A percentile compares a stretch with the other conserved stretches of the same genome.
These are phyloP conservation scores for Colletotrichum sp. DNA, from an alignment of 2,329 filamentous ascomycete genomes.

Conservation along the genomic window DNA sequence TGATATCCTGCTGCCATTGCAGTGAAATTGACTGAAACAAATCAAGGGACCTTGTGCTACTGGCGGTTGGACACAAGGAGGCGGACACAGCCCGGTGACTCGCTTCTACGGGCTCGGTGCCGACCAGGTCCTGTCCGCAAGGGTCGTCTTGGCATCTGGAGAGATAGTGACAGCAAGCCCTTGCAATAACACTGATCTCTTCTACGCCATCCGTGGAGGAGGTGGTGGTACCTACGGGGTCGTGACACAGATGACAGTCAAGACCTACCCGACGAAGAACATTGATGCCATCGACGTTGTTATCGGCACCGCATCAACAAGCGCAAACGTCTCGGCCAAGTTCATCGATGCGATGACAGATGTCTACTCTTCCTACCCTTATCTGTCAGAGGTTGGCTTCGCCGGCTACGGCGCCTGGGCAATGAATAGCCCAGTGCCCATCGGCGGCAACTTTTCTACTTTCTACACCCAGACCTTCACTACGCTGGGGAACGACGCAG, in stretches of 20 bases:
- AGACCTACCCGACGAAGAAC: conserved; percentile 29
- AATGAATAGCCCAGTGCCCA: background rate
- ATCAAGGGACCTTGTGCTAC: conserved; percentile 32
- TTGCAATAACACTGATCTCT: conserved; percentile 29
- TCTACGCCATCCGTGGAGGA: conserved; percentile 34
- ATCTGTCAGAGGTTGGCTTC: background rate
- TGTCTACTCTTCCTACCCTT: background rate
- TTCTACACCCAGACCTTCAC: background rate
- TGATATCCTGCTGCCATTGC: background rate
- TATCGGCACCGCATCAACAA: conserved; percentile 31
- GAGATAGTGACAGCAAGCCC: conserved; percentile 26
- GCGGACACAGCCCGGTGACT: conserved; percentile 55
- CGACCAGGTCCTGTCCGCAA: conserved; percentile 32
- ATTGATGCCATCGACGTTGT: conserved; percentile 48
- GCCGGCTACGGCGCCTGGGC: conserved; percentile 14
- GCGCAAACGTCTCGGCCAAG: background rate
- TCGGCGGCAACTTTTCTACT: background rate
- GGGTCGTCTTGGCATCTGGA: conserved; percentile 32
- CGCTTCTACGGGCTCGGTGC: conserved; percentile 40
- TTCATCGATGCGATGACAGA: background rate
- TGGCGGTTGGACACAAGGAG: conserved; percentile 60
- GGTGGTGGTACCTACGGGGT: conserved; percentile 35
- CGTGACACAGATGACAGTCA: conserved; percentile 27
- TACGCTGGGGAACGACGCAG: background rate
- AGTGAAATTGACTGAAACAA: conserved; percentile 27